Conservation (phyloP, 1,284 basidiomycete species). For the Heterobasidion irregulare region DNA sequence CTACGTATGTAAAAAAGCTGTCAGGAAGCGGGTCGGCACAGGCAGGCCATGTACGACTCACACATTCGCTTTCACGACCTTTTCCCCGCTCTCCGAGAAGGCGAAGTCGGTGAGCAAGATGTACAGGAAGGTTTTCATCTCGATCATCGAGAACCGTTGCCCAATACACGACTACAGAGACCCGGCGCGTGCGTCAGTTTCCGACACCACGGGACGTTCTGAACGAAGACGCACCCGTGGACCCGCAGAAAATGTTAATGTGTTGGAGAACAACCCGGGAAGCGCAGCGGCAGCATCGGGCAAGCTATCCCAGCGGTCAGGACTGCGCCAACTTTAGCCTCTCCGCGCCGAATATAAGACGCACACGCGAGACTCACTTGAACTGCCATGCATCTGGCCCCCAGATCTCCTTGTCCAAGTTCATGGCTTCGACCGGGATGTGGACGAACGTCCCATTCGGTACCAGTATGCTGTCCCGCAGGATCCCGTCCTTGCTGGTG, state of each 20-base stretch:
- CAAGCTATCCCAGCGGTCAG: conserved; percentile 70
- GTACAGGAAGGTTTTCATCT: conserved; percentile 71
- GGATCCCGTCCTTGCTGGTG: conserved; percentile 20
- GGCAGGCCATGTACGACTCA: conserved; percentile 26
- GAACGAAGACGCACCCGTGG: conserved; percentile 47
- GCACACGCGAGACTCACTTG: conserved; percentile 36
- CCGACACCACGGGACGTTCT: neutral
- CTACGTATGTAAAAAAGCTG: conserved; percentile 27
- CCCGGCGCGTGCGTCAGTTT: conserved; percentile 1
- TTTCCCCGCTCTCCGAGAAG: conserved; percentile 46
- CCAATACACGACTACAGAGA: conserved; percentile 64
- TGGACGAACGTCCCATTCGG: conserved; percentile 67
- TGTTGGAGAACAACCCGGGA: conserved; percentile 65
- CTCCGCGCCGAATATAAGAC: neutral
- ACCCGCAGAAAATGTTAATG: conserved; percentile 70
- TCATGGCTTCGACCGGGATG: conserved; percentile 70
- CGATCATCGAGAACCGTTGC: conserved; percentile 68
- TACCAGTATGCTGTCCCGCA: conserved; percentile 31
- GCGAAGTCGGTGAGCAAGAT: conserved; percentile 59
- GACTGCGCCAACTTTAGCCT: conserved; percentile 30
- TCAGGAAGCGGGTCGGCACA: conserved; percentile 1
- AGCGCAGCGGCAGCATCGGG: conserved; percentile 50
- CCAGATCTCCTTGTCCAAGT: conserved; percentile 68
- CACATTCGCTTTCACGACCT: conserved; percentile 64
- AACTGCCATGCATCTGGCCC: conserved; percentile 72